Conservation (phyloP, 192 early-diverging fungal genomes). For the Coemansia pectinata region DNA sequence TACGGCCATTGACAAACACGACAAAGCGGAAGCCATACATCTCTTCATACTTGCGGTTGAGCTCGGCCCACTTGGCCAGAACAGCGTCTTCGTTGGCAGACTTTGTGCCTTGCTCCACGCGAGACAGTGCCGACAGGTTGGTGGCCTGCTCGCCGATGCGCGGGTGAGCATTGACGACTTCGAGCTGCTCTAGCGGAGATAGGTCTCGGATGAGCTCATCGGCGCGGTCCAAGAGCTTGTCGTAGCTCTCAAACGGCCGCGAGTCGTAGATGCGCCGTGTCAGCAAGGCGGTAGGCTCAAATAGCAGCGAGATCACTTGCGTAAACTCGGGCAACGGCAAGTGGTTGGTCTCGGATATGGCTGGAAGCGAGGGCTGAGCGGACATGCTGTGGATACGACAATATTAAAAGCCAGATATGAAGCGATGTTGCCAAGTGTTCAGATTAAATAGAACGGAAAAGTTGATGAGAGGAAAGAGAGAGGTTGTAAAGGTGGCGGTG, state of each 20-base stretch:
- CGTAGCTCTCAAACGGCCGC: conserved; percentile 74
- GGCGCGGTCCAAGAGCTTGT: conserved; percentile 63
- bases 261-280: conserved; percentile 65
- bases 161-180: conserved; percentile 88
- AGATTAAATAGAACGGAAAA: not conserved
- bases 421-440: not conserved
- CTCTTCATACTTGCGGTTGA: conserved; percentile 68
- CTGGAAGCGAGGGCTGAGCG: conserved; percentile 55
- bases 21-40: conserved; percentile 81
- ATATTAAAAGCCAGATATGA: conserved; percentile 3
- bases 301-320: conserved; percentile 68
- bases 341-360: conserved; percentile 68
- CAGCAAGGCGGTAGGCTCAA: conserved; percentile 85
- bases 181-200: conserved; percentile 65
- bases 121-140: conserved; percentile 70
- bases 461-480: not conserved
- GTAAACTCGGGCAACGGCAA: conserved; percentile 58
- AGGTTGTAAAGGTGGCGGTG: not conserved
- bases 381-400: conserved; percentile 20
- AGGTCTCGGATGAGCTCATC: conserved; percentile 57
- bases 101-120: conserved; percentile 65
- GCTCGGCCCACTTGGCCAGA: conserved; percentile 62
- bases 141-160: conserved; percentile 76
- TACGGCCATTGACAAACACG: conserved; percentile 78
- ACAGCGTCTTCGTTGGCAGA: conserved; percentile 59